Evolutionary conservation across 331 rosid genomes (phyloP), one percentile per base, ranked within the genome.

Genomic region (Acacia concinna): DNA sequence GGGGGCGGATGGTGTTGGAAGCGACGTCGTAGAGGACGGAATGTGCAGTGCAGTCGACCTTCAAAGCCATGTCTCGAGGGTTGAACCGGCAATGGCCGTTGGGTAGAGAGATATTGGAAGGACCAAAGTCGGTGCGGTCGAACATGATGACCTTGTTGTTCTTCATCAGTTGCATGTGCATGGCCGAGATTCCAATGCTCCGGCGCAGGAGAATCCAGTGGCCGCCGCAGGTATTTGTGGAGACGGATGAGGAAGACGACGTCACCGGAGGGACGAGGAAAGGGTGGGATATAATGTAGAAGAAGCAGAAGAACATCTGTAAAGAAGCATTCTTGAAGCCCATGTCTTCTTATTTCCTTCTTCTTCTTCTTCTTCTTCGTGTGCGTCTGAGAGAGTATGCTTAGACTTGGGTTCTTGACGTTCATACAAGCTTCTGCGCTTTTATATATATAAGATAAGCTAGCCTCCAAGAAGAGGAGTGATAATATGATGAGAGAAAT

Each of bases 131-230:
- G 3, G 97, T 85, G 4, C 99, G 84, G 77, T 95, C 96, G 74
- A 88, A 93, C 71, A 93, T 79, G 41, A 95, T 23, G 10, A 95
- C 97, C 62, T 84, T 88, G 85, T 89, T 88, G 85, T 82, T 91
- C 28, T 20, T 71, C 78, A 95, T 87, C 1, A 95, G 88, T 31
- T 93, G 99, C 97, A 93, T 91, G 96, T 95, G 99, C 97, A 95
- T 93, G 82, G 99, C 98, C 0, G 97, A 87, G 79, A 95, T 84
- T 31, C 99, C 99, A 9, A 91, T 84, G 91, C 87, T 82, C 2
- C 52, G 27, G 6, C 83, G 88, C 9, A 95, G 78, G 37, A 90
- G 78, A n/a, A 72, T 27, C 99, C 99, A 95, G 46, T 74, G 74
- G 0, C 97, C 97, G 0, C 87, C 87, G 31, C 47, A 21, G 31